A percentile compares a stretch with the other conserved stretches of the same genome.
Evolutionary conservation across 768 basidiomycete species (phyloP).

Genomic region (Multifurca ochricompacta): DNA sequence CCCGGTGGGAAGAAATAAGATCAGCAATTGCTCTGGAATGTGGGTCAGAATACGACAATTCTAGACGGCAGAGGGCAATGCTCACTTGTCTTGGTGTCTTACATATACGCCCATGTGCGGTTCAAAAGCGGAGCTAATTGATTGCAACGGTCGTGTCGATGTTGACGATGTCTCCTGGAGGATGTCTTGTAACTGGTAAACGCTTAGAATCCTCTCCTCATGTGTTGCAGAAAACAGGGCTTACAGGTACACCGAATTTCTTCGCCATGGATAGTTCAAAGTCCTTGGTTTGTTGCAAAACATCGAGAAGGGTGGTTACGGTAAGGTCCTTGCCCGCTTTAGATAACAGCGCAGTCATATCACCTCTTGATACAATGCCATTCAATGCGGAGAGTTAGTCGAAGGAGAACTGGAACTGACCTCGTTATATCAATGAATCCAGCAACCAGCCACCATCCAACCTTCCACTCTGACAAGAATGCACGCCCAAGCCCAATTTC

Average conservation of each 20-base stretch:
- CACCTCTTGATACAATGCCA: constrained; percentile 47
- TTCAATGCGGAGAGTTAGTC: not conserved
- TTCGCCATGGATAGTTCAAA: constrained; percentile 78
- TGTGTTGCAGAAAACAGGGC: constrained; percentile 15
- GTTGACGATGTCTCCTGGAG: constrained; percentile 43
- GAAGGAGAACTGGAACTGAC: constrained; percentile 32
- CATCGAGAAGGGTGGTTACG: constrained; percentile 76
- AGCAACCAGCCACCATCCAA: constrained; percentile 70
- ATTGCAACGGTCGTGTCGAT: constrained; percentile 44
- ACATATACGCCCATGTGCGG: constrained; percentile 89
- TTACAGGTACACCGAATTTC: constrained; percentile 73
- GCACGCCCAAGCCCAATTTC: constrained; percentile 80
- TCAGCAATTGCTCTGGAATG: constrained; percentile 68
- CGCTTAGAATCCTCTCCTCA: not conserved
- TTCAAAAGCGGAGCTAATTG: constrained; percentile 88
- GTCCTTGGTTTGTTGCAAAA: constrained; percentile 77
- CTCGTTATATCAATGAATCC: constrained; percentile 90
- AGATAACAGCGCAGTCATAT: constrained; percentile 70
- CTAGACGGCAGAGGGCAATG: not conserved
- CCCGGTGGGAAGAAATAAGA: constrained; percentile 81
- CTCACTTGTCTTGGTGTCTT: constrained; percentile 91
- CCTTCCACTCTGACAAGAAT: constrained; percentile 83
- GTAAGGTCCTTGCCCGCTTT: constrained; percentile 68
- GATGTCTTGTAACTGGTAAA: constrained; percentile 53
- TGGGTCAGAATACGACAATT: not conserved